Base-by-base conservation (phyloP, 805 yeast species). In the Pichia eremophila region DNA sequence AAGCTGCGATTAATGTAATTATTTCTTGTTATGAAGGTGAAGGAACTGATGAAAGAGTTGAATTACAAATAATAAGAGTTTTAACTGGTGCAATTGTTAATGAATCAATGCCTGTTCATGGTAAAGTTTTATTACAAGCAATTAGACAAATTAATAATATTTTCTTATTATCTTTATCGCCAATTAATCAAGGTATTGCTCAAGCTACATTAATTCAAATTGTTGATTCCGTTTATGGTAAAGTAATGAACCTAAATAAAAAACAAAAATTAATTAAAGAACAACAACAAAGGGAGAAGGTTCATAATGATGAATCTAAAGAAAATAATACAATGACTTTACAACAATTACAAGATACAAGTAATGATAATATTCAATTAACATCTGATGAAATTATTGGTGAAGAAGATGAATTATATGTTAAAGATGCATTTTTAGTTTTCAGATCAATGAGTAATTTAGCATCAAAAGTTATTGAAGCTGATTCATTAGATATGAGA, bases 361-460 rank as follows among this genome's bases (percentile, higher is more conserved):
- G 70, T 53, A 81, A 73, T 45, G 85, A 79, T 50, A 79, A 75
- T 45, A 72, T 73, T 41, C 67, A 74, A 19, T 75, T 77, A 14
- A 73, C 72, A 39, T 72, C 75, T 8, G 67, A 69, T 45, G 66
- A 63, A 42, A 71, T 66, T 3, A 62, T 62, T 43, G 73, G 69
- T 37, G 76, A 73, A 45, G 87, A 80, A 50, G 79, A 78, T 53
- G 95, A 86, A 49, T 64, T 82, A 34, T 78, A 74, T 2, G 81
- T 87, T 18, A 90, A 88, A 57, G 99, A 93, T 63, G 97, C 98
- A 0, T 91, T 90, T 59, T 71, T 93, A 50, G 77, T 93, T 4
- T 89, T 93, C 66, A 78, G 99, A 61, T 91, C 97, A 2, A 85
- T 93, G 93, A 86, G 96, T 63, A 89, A 88, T 60, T 75, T 93